Evolutionary conservation across 805 yeast genomes (phyloP).

Genomic region (Candida awuae): DNA sequence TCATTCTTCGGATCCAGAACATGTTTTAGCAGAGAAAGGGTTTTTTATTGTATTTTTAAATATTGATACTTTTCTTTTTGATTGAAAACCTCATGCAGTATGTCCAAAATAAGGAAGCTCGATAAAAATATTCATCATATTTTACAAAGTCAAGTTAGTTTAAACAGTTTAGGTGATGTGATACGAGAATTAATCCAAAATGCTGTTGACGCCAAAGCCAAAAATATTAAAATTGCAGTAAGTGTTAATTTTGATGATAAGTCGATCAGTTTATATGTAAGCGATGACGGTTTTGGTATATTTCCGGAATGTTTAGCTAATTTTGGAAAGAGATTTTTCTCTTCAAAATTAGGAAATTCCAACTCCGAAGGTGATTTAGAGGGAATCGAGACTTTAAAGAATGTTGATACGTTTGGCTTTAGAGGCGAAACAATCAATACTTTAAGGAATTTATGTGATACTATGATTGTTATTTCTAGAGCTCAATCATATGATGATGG

Average conservation of each 20-base stretch:
- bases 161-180: conserved; percentile 34
- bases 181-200: conserved; percentile 46
- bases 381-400: conserved; percentile 28
- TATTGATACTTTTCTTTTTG: neutral
- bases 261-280: conserved; percentile 30
- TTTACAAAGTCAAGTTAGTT: conserved; percentile 25
- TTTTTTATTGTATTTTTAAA: neutral
- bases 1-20: too few species aligned
- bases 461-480: conserved; percentile 43
- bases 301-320: conserved; percentile 35
- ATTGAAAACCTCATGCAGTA: neutral
- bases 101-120: conserved; percentile 7
- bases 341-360: conserved; percentile 47
- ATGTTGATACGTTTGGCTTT: conserved; percentile 49
- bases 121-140: neutral
- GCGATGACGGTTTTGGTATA: conserved; percentile 73
- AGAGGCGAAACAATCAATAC: conserved; percentile 65
- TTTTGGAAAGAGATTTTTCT: conserved; percentile 42
- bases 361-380: neutral
- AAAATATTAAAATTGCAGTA: conserved; percentile 25
- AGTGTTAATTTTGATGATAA: conserved; percentile 20
- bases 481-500: conserved; percentile 23
- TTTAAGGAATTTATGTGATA: conserved; percentile 38
- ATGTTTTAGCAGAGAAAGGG: neutral
- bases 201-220: conserved; percentile 47